phyloP scores from a whole-genome alignment of 495 filamentous ascomycete genomes.

The Penicillium lividum region DNA sequence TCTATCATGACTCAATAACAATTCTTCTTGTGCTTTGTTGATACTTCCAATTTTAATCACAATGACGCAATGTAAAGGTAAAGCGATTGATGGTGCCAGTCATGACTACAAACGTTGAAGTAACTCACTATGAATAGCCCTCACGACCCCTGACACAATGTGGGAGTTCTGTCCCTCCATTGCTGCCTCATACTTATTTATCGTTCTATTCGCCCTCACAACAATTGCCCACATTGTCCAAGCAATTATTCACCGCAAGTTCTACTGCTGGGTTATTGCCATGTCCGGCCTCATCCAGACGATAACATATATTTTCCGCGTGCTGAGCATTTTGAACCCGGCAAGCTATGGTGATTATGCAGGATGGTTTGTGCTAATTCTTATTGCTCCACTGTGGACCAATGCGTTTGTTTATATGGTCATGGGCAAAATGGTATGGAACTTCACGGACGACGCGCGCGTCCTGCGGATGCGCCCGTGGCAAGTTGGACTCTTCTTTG shows the following conservation, averaged over 20 bases:
- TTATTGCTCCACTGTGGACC: constrained; percentile 23
- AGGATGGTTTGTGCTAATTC: constrained; percentile 34
- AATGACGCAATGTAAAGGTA: constrained; percentile 12
- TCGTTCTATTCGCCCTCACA: constrained; percentile 41
- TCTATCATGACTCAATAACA: neutral
- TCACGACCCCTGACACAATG: constrained; percentile 6
- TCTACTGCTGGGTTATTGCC: constrained; percentile 54
- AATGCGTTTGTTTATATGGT: constrained; percentile 28
- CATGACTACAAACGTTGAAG: neutral
- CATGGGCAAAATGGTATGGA: constrained; percentile 24
- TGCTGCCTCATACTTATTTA: constrained; percentile 30
- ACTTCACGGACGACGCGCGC: constrained; percentile 15
- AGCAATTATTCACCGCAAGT: constrained; percentile 38
- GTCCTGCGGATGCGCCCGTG: constrained; percentile 12
- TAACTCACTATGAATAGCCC: constrained; percentile 5
- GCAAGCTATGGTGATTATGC: constrained; percentile 21
- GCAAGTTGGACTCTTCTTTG: constrained; percentile 18
- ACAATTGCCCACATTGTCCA: constrained; percentile 40
- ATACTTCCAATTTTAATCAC: neutral
- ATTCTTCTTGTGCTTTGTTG: neutral
- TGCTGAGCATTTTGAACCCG: constrained; percentile 26
- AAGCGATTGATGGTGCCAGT: neutral
- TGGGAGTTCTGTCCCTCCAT: constrained; percentile 14
- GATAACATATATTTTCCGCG: constrained; percentile 38
- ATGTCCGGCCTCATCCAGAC: constrained; percentile 45